These are phyloP conservation scores for Spathaspora girioi DNA, from an alignment of 805 yeast genomes.

Conservation along the genomic window DNA sequence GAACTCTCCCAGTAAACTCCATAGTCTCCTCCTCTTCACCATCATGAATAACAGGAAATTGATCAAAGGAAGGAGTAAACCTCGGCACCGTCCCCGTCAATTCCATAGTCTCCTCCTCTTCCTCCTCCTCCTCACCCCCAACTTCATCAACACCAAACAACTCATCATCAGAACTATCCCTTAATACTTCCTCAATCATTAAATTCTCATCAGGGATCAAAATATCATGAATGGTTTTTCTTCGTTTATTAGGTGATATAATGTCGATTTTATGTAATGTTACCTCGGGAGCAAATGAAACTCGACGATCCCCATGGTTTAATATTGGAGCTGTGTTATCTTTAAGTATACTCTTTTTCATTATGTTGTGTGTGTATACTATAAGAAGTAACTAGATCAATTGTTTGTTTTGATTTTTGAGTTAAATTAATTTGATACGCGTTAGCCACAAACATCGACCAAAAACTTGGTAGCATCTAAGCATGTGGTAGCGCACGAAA, in stretches of 20 bases:
- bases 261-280: conserved; percentile 56
- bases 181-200: conserved; percentile 7
- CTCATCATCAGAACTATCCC: conserved; percentile 27
- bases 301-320: conserved; percentile 43
- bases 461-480: background rate
- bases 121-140: background rate
- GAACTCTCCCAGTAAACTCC: background rate
- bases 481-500: background rate
- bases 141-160: too few species aligned
- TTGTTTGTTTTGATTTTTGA: background rate
- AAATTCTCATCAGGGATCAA: background rate
- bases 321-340: conserved; percentile 20
- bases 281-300: conserved; percentile 75
- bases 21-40: background rate
- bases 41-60: background rate
- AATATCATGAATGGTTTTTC: conserved; percentile 24
- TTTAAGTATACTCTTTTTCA: conserved; percentile 17
- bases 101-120: background rate
- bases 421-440: background rate
- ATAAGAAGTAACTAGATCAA: background rate
- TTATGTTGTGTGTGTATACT: background rate
- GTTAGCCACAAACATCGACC: background rate
- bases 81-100: background rate
- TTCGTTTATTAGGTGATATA: conserved; percentile 10
- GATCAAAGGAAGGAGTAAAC: background rate